Conservation (phyloP, 768 basidiomycete species). For the Boletus sensibilis region DNA sequence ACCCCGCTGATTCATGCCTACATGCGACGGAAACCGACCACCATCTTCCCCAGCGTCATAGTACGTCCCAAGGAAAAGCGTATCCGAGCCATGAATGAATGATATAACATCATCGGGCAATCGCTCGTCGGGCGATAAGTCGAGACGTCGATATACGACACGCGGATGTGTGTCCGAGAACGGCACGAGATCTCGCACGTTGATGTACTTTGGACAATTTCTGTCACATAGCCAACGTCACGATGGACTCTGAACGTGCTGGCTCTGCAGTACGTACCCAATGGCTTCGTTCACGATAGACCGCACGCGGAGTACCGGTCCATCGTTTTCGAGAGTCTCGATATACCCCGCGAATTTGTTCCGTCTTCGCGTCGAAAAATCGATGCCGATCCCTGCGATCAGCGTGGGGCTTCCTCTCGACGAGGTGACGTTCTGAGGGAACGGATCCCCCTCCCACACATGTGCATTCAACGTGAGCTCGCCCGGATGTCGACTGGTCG, state of each 20-base stretch:
- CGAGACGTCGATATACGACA: conserved; percentile 35
- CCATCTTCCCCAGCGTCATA: conserved; percentile 43
- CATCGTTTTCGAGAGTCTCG: conserved; percentile 32
- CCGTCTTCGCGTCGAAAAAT: conserved; percentile 55
- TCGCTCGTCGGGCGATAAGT: conserved; percentile 37
- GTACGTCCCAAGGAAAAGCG: conserved; percentile 56
- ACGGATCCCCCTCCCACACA: conserved; percentile 58
- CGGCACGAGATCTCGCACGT: conserved; percentile 49
- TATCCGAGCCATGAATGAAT: conserved; percentile 51
- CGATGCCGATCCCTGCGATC: conserved; percentile 61
- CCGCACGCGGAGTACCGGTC: conserved; percentile 36
- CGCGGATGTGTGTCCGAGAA: conserved; percentile 39
- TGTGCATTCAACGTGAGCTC: conserved; percentile 38
- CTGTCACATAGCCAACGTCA: conserved; percentile 29
- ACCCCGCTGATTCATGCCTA: conserved; percentile 68
- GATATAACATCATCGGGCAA: conserved; percentile 51
- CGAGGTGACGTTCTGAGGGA: conserved; percentile 36
- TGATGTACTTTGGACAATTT: conserved; percentile 73
- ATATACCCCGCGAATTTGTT: conserved; percentile 64
- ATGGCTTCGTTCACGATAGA: conserved; percentile 52
- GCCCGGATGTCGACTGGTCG: conserved; percentile 36
- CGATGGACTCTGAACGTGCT: neutral
- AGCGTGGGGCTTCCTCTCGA: conserved; percentile 26
- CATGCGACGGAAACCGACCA: conserved; percentile 48
- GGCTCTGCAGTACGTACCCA: conserved; percentile 42